phyloP scores from a whole-genome alignment of 176 grass and related monocot genomes.

The Calamus simplicifolius region DNA sequence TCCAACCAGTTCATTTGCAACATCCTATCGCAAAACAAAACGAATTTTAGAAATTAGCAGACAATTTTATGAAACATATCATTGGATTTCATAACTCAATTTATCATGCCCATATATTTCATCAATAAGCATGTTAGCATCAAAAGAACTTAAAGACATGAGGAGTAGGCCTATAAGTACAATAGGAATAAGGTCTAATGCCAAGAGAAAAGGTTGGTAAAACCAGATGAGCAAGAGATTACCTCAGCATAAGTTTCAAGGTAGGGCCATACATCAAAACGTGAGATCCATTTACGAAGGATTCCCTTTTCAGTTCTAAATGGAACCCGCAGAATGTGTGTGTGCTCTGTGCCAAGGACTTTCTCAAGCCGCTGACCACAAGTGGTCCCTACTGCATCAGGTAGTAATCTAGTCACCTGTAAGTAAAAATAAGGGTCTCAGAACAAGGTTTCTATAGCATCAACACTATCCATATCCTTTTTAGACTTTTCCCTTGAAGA shows the following conservation, averaged over 20 bases:
- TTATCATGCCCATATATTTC: too few species aligned
- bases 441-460: too few species aligned
- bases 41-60: background rate
- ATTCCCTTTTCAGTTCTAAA: constrained; percentile 26
- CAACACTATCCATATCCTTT: too few species aligned
- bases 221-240: background rate
- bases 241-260: constrained; percentile 94
- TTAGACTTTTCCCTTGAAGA: too few species aligned
- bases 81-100: too few species aligned
- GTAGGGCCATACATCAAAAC: constrained; percentile 98
- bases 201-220: too few species aligned
- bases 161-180: too few species aligned
- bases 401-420: constrained; percentile 90
- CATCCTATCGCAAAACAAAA: constrained; percentile 50
- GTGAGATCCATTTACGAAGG: constrained; percentile 90
- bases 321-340: constrained; percentile 2
- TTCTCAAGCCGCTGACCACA: constrained; percentile 76
- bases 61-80: too few species aligned
- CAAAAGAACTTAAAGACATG: too few species aligned
- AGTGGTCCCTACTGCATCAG: constrained; percentile 96
- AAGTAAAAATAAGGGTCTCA: background rate
- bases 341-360: constrained; percentile 21
- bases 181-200: too few species aligned
- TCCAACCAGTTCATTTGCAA: constrained; percentile 62
- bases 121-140: too few species aligned